Conservation (phyloP, 2,329 filamentous ascomycete genomes). For the Venturia aucupariae region DNA sequence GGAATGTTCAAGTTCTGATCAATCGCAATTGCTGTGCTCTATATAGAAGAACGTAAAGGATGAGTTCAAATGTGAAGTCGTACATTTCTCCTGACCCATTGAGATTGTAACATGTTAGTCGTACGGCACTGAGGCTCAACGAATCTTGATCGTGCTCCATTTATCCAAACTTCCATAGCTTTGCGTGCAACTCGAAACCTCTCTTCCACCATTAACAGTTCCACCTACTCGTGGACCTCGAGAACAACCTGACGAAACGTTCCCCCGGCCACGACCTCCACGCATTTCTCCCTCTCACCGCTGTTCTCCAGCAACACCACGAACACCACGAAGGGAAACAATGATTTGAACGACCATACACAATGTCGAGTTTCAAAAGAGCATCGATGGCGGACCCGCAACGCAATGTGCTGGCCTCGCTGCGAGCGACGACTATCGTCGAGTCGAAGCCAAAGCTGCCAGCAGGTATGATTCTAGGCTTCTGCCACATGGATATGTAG, state of each 20-base stretch:
- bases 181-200: neutral
- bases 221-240: too few relatives aligned
- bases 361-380: conserved; percentile 44
- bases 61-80: neutral
- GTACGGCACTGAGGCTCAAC: neutral
- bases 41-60: neutral
- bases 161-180: neutral
- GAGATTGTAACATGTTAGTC: neutral
- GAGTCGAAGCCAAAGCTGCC: conserved; percentile 70
- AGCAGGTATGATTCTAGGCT: conserved; percentile 50
- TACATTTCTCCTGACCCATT: neutral
- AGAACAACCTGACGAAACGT: neutral
- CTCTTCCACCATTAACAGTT: too few relatives aligned
- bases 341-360: conserved; percentile 10
- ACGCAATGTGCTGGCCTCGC: conserved; percentile 54
- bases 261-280: neutral
- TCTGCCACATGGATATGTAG: neutral
- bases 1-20: neutral
- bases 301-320: neutral
- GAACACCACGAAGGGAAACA: neutral
- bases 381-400: conserved; percentile 23
- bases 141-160: neutral
- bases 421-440: conserved; percentile 73
- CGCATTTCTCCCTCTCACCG: neutral
- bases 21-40: neutral